Base-by-base conservation (phyloP, 164 flowering plant species). In the Nymphaea colorata region DNA sequence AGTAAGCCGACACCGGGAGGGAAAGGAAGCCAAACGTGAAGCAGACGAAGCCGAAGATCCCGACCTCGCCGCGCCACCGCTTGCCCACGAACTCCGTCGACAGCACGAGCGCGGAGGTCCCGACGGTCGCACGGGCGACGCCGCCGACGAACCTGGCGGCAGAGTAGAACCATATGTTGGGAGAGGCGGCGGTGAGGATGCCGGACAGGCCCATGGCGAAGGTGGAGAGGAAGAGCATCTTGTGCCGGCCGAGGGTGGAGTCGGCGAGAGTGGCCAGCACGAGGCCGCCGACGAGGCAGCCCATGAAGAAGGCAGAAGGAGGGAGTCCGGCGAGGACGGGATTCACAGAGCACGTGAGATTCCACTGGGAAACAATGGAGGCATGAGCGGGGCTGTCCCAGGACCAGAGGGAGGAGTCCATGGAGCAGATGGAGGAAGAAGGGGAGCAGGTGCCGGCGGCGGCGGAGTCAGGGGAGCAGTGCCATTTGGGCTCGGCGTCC, bases 1-100 rank as follows among this genome's bases (percentile, higher is more conserved):
- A 0, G 43, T 84, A 87, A 16, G 86, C 90, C 0, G 89, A 74
- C 15, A 69, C 78, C 0, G 96, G 93, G 14, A 91, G 69, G 0
- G 97, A 87, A 4, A 89, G 68, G 64, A 86, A 87, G 3, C 97
- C 96, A 0, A 86, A 3, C 0, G 90, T 80, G 79, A 85, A 87
- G 41, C 67, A 78, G 2, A 83, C 59, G 82, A 85, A 88, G 4
- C 90, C 83, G 0, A 82, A 15, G 4, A 84, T 66, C 0, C 87
- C 87, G 0, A 82, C 82, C 55, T 75, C 76, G 7, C 85, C 86
- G 0, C 97, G 79, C 87, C 93, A 86, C 45, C 65, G 41, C 62
- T 79, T 84, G 2, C 91, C 90, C 1, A 87, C 92, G 1, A 81
- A 65, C 71, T 87, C 96, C 0, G 87, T 78, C 3, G 85, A 69